Percentiles rank a stretch among this genome's conserved stretches.
These are phyloP conservation scores for Metarhizium robertsii DNA, from an alignment of 2,329 filamentous ascomycete species.

Conservation along the genomic window DNA sequence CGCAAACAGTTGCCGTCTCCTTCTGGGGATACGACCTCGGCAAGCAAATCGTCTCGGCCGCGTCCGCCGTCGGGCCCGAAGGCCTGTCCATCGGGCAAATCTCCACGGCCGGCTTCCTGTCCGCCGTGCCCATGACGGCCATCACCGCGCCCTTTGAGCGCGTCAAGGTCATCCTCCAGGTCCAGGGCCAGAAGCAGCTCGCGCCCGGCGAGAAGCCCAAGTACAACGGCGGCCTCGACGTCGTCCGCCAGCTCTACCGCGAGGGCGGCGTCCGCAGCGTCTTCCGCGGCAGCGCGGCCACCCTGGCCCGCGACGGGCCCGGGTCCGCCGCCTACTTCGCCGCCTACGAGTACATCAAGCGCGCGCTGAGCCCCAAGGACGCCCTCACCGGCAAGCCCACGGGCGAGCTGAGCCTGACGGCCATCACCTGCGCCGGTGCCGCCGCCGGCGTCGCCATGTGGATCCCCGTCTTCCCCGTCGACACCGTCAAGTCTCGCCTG, in stretches of 20 bases:
- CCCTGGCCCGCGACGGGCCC: conserved; percentile 85
- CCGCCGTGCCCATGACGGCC: conserved; percentile 90
- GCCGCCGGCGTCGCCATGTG: conserved; percentile 96
- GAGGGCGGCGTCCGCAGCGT: conserved; percentile 86
- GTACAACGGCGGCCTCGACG: conserved; percentile 79
- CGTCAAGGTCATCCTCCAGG: conserved; percentile 96
- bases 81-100: conserved; percentile 80
- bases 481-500: conserved; percentile 89
- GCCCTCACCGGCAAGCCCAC: conserved; percentile 59
- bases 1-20: conserved; percentile 52
- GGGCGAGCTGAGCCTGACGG: conserved; percentile 70
- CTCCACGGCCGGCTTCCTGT: conserved; percentile 92
- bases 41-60: conserved; percentile 70
- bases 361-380: conserved; percentile 73
- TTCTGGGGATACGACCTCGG: conserved; percentile 92
- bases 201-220: conserved; percentile 85
- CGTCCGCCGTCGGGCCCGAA: conserved; percentile 55
- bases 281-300: conserved; percentile 85
- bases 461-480: conserved; percentile 96
- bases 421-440: conserved; percentile 79
- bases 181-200: conserved; percentile 87
- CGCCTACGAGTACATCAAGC: conserved; percentile 93
- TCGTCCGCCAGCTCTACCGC: conserved; percentile 85
- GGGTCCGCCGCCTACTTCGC: conserved; percentile 95
- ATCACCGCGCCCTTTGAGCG: conserved; percentile 99